A percentile compares a stretch with the other conserved stretches of the same genome.
These are phyloP conservation scores for Colletotrichum sojae DNA, from an alignment of 2,329 filamentous ascomycete genomes.

Conservation along the genomic window DNA sequence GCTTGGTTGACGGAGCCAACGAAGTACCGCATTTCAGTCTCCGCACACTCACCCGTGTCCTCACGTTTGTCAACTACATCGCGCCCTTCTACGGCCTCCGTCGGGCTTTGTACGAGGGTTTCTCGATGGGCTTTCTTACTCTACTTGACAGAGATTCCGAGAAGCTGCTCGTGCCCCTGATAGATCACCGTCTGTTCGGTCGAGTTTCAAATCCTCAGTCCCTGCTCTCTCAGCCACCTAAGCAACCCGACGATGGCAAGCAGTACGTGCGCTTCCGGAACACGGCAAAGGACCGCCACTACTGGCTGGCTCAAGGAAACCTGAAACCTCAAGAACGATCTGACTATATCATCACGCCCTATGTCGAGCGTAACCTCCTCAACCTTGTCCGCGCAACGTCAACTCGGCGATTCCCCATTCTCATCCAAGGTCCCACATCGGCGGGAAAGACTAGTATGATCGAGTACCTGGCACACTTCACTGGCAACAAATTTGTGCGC, in stretches of 20 bases:
- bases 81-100: conserved; percentile 87
- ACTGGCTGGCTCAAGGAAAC: conserved; percentile 88
- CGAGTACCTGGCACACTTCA: conserved; percentile 96
- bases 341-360: conserved; percentile 97
- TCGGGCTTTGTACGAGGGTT: conserved; percentile 91
- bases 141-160: conserved; percentile 88
- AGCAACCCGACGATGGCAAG: conserved; percentile 81
- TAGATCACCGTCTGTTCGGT: conserved; percentile 84
- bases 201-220: conserved; percentile 78
- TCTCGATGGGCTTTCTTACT: conserved; percentile 97
- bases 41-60: conserved; percentile 89
- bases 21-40: conserved; percentile 98
- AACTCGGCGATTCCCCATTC: conserved; percentile 90
- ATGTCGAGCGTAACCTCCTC: conserved; percentile 93
- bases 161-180: conserved; percentile 81
- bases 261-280: conserved; percentile 85
- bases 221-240: conserved; percentile 83
- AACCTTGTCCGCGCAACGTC: conserved; percentile 96
- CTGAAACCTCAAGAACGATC: conserved; percentile 77
- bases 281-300: conserved; percentile 76
- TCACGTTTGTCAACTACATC: conserved; percentile 90
- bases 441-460: conserved; percentile 99
- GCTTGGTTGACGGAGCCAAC: conserved; percentile 92
- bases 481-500: conserved; percentile 95
- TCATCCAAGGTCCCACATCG: conserved; percentile 97